Evolutionary conservation across 1,284 basidiomycete species (phyloP).

Genomic region (Cryptococcus sp.): DNA sequence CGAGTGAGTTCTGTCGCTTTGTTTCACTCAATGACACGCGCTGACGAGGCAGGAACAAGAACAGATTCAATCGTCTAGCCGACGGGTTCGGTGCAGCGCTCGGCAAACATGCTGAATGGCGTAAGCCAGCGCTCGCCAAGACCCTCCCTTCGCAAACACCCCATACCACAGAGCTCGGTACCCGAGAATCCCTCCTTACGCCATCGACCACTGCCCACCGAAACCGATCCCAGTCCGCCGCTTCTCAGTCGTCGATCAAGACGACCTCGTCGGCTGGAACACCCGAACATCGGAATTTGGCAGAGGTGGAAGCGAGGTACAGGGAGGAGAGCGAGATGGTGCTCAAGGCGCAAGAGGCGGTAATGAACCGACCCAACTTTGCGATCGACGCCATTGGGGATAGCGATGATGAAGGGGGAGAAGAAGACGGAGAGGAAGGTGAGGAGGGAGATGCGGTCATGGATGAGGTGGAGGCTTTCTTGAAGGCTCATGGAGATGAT

Average conservation of each 20-base stretch:
- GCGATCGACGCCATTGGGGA: constrained; percentile 88
- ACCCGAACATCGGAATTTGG: constrained; percentile 25
- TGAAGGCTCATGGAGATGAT: constrained; percentile 61
- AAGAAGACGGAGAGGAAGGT: constrained; percentile 52
- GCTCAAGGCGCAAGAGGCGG: constrained; percentile 69
- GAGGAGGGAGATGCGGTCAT: constrained; percentile 66
- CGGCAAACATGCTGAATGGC: constrained; percentile 63
- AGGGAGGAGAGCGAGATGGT: constrained; percentile 54
- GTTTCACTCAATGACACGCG: not conserved
- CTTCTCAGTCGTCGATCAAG: constrained; percentile 43
- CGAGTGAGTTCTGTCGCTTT: constrained; percentile 45
- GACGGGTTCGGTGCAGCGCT: constrained; percentile 90
- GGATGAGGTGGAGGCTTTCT: constrained; percentile 89
- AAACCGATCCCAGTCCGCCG: constrained; percentile 29
- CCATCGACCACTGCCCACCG: constrained; percentile 27
- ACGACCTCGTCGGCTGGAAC: constrained; percentile 51
- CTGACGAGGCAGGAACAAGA: constrained; percentile 32
- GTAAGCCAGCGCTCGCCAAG: constrained; percentile 72
- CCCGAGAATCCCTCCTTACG: constrained; percentile 73
- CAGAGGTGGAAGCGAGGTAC: constrained; percentile 38
- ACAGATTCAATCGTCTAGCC: constrained; percentile 55
- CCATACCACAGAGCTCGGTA: constrained; percentile 61
- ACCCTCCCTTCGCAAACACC: constrained; percentile 61
- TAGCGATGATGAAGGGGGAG: constrained; percentile 61
- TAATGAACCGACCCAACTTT: constrained; percentile 85